Evolutionary conservation across 2,329 filamentous ascomycete genomes (phyloP).

Genomic region (Aspergillus sp.): DNA sequence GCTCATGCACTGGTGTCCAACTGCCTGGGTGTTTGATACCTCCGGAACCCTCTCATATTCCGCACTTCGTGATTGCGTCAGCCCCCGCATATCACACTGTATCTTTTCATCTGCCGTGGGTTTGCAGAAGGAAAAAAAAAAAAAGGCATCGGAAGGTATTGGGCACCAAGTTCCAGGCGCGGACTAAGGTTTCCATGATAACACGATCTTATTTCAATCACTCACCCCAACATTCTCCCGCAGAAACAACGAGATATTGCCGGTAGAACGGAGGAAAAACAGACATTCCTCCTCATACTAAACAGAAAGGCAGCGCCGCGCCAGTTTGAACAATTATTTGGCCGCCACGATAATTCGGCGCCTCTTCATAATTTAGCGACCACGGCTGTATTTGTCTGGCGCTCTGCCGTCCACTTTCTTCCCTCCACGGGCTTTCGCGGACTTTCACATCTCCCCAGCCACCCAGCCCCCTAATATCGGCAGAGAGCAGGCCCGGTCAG

Average conservation of each 20-base stretch:
- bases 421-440: constrained; percentile 4
- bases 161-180: constrained; percentile 7
- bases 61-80: constrained; percentile 23
- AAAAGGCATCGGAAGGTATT: constrained; percentile 2
- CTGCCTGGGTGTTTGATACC: constrained; percentile 22
- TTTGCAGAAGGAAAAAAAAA: background rate
- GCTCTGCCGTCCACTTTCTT: constrained; percentile 7
- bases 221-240: background rate
- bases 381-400: constrained; percentile 14
- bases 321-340: background rate
- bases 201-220: background rate
- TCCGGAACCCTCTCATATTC: constrained; percentile 21
- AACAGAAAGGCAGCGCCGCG: background rate
- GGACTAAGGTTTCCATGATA: background rate
- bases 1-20: constrained; percentile 38
- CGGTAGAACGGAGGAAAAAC: background rate
- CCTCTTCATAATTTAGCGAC: constrained; percentile 5
- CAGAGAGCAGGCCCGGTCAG: background rate
- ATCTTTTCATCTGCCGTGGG: constrained; percentile 3
- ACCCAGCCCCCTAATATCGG: constrained; percentile 24
- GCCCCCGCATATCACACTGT: constrained; percentile 8
- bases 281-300: background rate
- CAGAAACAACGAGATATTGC: background rate
- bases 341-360: constrained; percentile 1
- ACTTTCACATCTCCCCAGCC: constrained; percentile 23